phyloP scores from a whole-genome alignment of 2,329 filamentous ascomycete genomes.

The Colletotrichum caudatum region DNA sequence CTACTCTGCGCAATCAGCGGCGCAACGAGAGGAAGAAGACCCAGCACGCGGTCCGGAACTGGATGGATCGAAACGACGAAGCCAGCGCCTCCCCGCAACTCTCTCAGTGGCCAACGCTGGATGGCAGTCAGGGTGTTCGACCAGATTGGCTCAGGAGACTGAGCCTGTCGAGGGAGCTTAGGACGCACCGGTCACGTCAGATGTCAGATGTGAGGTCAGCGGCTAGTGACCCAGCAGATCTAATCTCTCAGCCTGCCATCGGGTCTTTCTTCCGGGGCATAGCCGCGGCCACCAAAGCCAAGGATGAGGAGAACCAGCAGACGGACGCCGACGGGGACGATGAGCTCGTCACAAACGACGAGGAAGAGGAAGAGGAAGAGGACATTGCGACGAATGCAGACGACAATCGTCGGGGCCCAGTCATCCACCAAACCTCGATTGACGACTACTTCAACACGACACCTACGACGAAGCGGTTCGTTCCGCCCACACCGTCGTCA shows the following conservation, averaged over 20 bases:
- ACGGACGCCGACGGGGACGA: constrained; percentile 92
- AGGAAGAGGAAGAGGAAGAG: constrained; percentile 74
- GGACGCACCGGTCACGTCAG: constrained; percentile 60
- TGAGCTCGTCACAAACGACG: constrained; percentile 85
- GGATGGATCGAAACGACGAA: constrained; percentile 83
- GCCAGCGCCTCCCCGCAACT: constrained; percentile 58
- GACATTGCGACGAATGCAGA: constrained; percentile 59
- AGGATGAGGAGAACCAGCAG: constrained; percentile 66
- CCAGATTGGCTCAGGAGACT: constrained; percentile 65
- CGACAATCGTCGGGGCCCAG: constrained; percentile 47
- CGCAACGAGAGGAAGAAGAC: constrained; percentile 77
- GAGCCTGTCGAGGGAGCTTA: constrained; percentile 62
- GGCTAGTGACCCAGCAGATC: constrained; percentile 73
- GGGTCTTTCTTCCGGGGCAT: constrained; percentile 38
- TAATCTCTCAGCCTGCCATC: constrained; percentile 57
- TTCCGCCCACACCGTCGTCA: constrained; percentile 47
- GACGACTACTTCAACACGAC: constrained; percentile 68
- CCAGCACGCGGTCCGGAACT: constrained; percentile 85
- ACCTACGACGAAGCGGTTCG: constrained; percentile 58
- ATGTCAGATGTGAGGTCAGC: constrained; percentile 70
- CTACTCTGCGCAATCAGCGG: constrained; percentile 69
- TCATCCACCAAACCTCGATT: constrained; percentile 45
- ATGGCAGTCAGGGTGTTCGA: constrained; percentile 54
- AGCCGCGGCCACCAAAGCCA: constrained; percentile 35
- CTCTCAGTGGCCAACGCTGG: constrained; percentile 63